Base-by-base conservation (phyloP, 495 filamentous ascomycete genomes). In the Xylaria acuta region DNA sequence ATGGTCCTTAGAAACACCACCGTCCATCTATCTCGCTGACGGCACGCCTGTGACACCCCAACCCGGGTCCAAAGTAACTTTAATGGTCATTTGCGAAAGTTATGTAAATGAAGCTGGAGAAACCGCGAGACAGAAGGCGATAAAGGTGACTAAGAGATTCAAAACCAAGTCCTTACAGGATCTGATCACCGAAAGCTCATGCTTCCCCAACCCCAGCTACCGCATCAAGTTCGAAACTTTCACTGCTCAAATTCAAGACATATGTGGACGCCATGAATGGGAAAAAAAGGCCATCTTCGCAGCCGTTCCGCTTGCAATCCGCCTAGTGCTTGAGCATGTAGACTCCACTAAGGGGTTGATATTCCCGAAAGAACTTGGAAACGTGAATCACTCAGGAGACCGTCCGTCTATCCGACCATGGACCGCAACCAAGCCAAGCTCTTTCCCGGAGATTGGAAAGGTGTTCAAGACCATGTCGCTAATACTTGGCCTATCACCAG, bases 1-100 rank as follows among this genome's bases (percentile, higher is more conserved):
- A 22, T 60, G 58, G 58, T 38, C 32, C 32, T 40, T 60, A 5
- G 58, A 60, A 38, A 60, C 58, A 60, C 58, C 58, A 5, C 58
- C 58, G 3, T 60, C 58, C 18, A 12, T 60, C 3, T 60, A 60
- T 40, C 58, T 60, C 18, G 34, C 58, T 5, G 58, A 60, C 20
- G 58, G 58, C 4, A 60, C 58, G 18, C 58, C 58, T 40, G 34
- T 60, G 3, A 12, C 34, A 60, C 18, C 34, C 18, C 58, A 60
- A 22, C 18, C 58, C 34, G 11, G 5, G 18, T 36, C 58, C 18
- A 60, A 22, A 22, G 32, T 60, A 22, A 38, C 20, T 22, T 0
- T 60, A 14, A 60, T 11, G 0, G 58, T 60, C n/a, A 59, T 11
- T 8, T 47, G 18, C 16, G 3, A 47, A 20, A n/a, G 5, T 1